Evolutionary conservation across 1,139 yeast species (phyloP).

Genomic region (Suhomyces terraborum): DNA sequence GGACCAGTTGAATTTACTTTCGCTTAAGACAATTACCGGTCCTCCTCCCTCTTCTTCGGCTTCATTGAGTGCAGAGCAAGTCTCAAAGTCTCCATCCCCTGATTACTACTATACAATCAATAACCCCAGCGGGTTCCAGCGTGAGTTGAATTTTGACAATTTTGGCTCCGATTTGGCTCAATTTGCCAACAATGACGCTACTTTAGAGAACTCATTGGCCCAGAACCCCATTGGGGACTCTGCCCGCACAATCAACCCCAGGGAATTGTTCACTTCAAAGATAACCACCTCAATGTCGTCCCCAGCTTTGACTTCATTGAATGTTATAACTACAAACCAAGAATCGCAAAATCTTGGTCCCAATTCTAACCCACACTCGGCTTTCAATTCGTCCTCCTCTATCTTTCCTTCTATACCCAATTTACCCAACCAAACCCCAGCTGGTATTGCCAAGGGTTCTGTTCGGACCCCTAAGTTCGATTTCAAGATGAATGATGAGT

Average conservation of each 20-base stretch:
- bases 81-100: conserved; percentile 14
- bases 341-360: neutral
- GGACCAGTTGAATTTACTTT: conserved; percentile 18
- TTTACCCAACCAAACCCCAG: conserved; percentile 16
- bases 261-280: conserved; percentile 21
- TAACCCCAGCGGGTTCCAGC: conserved; percentile 1
- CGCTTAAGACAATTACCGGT: conserved; percentile 9
- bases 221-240: conserved; percentile 2
- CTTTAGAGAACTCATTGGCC: conserved; percentile 1
- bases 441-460: neutral
- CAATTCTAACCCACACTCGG: conserved; percentile 2
- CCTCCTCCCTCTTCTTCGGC: conserved; percentile 6
- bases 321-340: conserved; percentile 12
- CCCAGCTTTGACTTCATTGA: conserved; percentile 23
- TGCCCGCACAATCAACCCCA: conserved; percentile 26
- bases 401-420: conserved; percentile 12
- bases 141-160: conserved; percentile 7
- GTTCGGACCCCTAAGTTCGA: conserved; percentile 24
- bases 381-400: neutral
- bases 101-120: conserved; percentile 13
- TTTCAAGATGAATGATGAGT: conserved; percentile 44
- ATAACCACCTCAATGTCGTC: conserved; percentile 21
- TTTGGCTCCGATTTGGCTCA: conserved; percentile 6
- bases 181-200: neutral
- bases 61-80: conserved; percentile 3